Evolutionary conservation across 2,329 filamentous ascomycete species (phyloP).

Genomic region (Botryotinia calthae): DNA sequence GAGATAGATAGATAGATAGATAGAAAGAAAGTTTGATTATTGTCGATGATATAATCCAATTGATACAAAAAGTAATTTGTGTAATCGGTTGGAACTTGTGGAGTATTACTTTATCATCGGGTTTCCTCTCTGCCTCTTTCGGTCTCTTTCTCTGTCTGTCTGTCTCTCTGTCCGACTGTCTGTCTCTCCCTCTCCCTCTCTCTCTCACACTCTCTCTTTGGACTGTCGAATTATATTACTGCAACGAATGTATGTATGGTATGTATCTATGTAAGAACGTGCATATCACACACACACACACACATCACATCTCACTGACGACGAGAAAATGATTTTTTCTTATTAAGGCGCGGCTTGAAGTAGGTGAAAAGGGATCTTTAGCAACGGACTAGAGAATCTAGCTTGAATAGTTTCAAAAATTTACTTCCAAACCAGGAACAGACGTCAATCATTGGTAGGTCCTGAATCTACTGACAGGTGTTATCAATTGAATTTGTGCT

Average conservation of each 20-base stretch:
- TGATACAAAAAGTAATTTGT: neutral
- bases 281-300: neutral
- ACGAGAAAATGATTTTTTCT: neutral
- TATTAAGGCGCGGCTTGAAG: neutral
- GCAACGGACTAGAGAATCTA: neutral
- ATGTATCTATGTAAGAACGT: neutral
- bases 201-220: neutral
- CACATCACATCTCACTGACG: neutral
- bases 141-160: neutral
- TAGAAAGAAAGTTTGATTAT: neutral
- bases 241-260: neutral
- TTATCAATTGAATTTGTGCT: neutral
- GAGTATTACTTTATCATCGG: neutral
- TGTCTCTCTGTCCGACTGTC: too few relatives aligned
- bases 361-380: neutral
- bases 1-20: neutral
- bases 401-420: neutral
- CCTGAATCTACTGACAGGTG: neutral
- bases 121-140: neutral
- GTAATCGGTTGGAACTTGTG: neutral
- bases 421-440: neutral
- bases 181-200: neutral
- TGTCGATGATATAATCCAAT: neutral
- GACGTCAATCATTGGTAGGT: neutral
- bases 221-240: neutral